Percentiles rank a stretch among this genome's conserved stretches.
Conservation (phyloP, 2,329 filamentous ascomycete species). For the Periconia sp. region DNA sequence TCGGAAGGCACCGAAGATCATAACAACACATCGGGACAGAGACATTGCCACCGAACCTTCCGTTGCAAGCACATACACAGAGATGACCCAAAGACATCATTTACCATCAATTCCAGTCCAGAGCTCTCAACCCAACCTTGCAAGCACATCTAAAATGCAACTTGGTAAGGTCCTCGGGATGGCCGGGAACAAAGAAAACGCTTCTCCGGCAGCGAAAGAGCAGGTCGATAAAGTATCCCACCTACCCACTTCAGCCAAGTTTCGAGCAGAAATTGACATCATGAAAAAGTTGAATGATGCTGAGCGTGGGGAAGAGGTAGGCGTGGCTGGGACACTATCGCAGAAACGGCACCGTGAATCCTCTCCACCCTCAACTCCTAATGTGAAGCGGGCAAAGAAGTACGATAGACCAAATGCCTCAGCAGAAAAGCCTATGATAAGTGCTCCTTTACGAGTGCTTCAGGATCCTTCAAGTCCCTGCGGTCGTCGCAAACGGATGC, state of each 20-base stretch:
- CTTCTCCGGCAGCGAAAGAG: not conserved
- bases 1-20: constrained; percentile 1
- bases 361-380: not conserved
- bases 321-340: not conserved
- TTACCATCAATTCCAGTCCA: too few relatives aligned
- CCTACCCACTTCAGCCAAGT: too few relatives aligned
- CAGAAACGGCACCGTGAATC: not conserved
- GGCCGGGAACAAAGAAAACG: not conserved
- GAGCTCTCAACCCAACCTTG: not conserved
- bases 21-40: not conserved
- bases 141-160: not conserved
- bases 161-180: too few relatives aligned
- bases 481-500: not conserved
- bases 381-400: constrained; percentile 1
- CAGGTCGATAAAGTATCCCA: not conserved
- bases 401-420: too few relatives aligned
- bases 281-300: not conserved
- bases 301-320: not conserved
- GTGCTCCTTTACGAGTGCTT: constrained; percentile 11
- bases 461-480: constrained; percentile 20
- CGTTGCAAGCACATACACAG: not conserved
- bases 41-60: not conserved
- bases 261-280: constrained; percentile 5
- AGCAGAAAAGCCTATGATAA: too few relatives aligned
- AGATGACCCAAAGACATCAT: too few relatives aligned